Percentiles rank a stretch among this genome's conserved stretches.
phyloP scores from a whole-genome alignment of 352 stramenopile species.

The Phytopythium vexans region DNA sequence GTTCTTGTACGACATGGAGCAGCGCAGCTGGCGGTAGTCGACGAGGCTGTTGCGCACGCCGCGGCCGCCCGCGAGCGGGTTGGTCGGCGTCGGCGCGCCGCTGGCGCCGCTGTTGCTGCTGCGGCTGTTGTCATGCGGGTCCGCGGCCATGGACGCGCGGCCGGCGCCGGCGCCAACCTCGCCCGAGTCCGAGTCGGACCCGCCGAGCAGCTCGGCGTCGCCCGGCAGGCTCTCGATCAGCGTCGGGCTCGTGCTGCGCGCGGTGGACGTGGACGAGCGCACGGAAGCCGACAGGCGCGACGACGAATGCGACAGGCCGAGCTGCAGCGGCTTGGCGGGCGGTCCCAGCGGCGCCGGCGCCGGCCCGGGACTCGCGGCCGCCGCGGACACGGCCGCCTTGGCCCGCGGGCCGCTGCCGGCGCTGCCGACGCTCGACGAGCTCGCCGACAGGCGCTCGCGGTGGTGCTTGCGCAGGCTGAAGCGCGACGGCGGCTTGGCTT shows the following conservation, averaged over 20 bases:
- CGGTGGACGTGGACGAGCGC: constrained; percentile 19
- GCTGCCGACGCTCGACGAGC: constrained; percentile 2
- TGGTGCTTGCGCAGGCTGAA: constrained; percentile 75
- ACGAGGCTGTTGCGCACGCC: constrained; percentile 47
- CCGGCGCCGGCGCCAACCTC: constrained; percentile 5
- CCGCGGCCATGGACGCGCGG: background rate
- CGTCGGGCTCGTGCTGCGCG: constrained; percentile 30
- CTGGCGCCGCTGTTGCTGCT: constrained; percentile 14
- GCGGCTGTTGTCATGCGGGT: constrained; percentile 3
- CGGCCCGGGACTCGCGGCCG: too few species aligned
- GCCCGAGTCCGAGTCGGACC: constrained; percentile 23
- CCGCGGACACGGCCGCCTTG: too few species aligned
- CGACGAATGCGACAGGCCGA: too few species aligned
- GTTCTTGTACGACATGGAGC: constrained; percentile 89
- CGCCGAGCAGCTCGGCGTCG: constrained; percentile 26
- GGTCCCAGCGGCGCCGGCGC: too few species aligned
- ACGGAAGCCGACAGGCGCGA: constrained; percentile 4
- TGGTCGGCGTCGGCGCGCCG: constrained; percentile 4
- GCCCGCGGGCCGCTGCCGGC: background rate
- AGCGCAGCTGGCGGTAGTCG: constrained; percentile 73
- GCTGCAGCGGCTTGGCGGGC: background rate
- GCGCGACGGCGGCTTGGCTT: constrained; percentile 44
- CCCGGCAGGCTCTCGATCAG: constrained; percentile 38
- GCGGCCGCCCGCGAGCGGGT: constrained; percentile 3
- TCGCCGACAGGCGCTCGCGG: constrained; percentile 15